Base-by-base conservation (phyloP, 2,329 filamentous ascomycete species). In the Monosporascus sp. region DNA sequence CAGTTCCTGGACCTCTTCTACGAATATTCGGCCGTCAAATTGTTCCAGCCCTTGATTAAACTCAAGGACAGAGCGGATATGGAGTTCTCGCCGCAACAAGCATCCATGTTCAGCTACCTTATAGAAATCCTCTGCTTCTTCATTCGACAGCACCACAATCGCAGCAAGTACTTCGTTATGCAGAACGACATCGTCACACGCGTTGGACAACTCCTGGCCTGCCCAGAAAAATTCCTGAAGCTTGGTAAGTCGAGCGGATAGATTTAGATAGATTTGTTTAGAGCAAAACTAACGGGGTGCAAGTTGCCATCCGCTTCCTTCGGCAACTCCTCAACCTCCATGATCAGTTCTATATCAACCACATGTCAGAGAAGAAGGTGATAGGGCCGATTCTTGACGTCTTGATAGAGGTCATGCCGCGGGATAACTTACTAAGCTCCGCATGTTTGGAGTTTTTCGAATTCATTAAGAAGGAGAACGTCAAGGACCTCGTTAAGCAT, bases 81-180 rank as follows among this genome's bases (percentile, higher is more conserved):
- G 73, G 78, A 85, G 56, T 86, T 97, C 60, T 81, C 82, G 24
- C 87, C 91, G 51, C 86, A 94, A 63, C 87, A 96, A 69, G 90
- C 94, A 26, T 89, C 90, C n/a, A 80, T 97, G 58, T 96, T 92
- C 70, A 87, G 86, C 20, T 94, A 97, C 68, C 77, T 99, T 49
- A 88, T 97, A 52, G 94, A 99, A 67, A 89, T 97, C 27, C 79
- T 97, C 49, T 92, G 89, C 68, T 97, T 95, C 74, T 97, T 97
- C 69, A 86, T 97, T 59, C 86, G 92, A 41, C 89, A 95, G 65
- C 93, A 97, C 71, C 82, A 88, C 41, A 86, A 89, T 64, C 85
- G 91, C 62, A 92, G 88, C 74, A 94, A 95, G 70, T 89, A 86
- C 65, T 96, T 97, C 66, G 87, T 97, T 26, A 77, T 96, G 57